A percentile compares a stretch with the other conserved stretches of the same genome.
phyloP scores from a whole-genome alignment of 2,329 filamentous ascomycete species.

The Fusarium sp. region DNA sequence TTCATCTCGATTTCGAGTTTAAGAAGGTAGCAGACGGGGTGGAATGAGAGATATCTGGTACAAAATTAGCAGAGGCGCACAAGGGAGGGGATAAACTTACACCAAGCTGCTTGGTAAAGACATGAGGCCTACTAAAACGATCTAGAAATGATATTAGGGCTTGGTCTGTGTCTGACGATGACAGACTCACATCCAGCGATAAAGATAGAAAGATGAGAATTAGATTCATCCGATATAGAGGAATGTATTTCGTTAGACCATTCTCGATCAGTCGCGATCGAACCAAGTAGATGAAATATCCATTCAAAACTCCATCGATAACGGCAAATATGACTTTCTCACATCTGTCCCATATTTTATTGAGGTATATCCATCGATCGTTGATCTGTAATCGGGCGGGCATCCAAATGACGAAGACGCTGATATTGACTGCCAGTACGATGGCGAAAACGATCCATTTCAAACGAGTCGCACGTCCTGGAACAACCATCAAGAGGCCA shows the following conservation, averaged over 20 bases:
- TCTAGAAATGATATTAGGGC: slow-evolving; percentile 6
- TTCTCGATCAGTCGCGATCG: slow-evolving; percentile 60
- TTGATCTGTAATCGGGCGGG: slow-evolving; percentile 62
- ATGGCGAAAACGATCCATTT: slow-evolving; percentile 61
- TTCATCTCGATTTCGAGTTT: slow-evolving; percentile 66
- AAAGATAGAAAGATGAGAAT: slow-evolving; percentile 46
- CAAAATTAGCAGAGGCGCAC: not conserved
- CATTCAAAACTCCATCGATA: slow-evolving; percentile 63
- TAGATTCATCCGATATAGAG: slow-evolving; percentile 55
- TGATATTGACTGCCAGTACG: slow-evolving; percentile 65
- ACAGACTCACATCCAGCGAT: slow-evolving; percentile 42
- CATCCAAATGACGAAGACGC: slow-evolving; percentile 68
- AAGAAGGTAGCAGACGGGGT: slow-evolving; percentile 62
- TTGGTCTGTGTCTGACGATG: fast-evolving
- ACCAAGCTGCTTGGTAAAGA: slow-evolving; percentile 46
- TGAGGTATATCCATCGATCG: slow-evolving; percentile 58
- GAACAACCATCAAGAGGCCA: slow-evolving; percentile 59
- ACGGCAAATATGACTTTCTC: slow-evolving; percentile 66
- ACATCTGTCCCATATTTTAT: slow-evolving; percentile 65
- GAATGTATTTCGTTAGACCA: slow-evolving; percentile 63
- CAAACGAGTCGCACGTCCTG: slow-evolving; percentile 53
- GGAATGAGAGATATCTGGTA: slow-evolving; percentile 49
- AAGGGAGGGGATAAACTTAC: slow-evolving; percentile 21
- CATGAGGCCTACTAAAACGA: slow-evolving; percentile 48
- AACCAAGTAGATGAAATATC: slow-evolving; percentile 63